Percentiles rank a stretch among this genome's conserved stretches.
Evolutionary conservation across 2,329 filamentous ascomycete genomes (phyloP).

Genomic region (Sporothrix variecibatus): DNA sequence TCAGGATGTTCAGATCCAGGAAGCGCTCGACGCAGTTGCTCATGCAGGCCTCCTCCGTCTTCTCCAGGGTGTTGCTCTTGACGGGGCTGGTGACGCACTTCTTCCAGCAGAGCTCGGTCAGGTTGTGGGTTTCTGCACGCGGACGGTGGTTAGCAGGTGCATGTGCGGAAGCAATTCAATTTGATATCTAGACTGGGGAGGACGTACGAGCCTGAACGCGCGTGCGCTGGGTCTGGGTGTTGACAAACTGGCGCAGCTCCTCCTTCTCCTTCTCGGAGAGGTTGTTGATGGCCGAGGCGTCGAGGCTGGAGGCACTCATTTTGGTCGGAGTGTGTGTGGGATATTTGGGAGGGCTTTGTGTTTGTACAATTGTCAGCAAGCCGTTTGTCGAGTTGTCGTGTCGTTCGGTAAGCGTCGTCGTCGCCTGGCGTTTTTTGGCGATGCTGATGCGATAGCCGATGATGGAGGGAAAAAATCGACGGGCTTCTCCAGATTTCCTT

Average conservation of each 20-base stretch:
- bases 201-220: slow-evolving; percentile 60
- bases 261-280: slow-evolving; percentile 81
- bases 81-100: slow-evolving; percentile 84
- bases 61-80: slow-evolving; percentile 71
- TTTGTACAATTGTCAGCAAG: neutral
- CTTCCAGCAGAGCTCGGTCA: slow-evolving; percentile 83
- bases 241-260: slow-evolving; percentile 83
- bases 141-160: neutral
- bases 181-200: neutral
- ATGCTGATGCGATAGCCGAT: neutral
- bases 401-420: neutral
- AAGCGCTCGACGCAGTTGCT: slow-evolving; percentile 93
- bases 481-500: slow-evolving; percentile 14
- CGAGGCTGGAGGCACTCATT: slow-evolving; percentile 37
- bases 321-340: neutral
- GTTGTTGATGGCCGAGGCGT: slow-evolving; percentile 66
- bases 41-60: slow-evolving; percentile 78
- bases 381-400: neutral
- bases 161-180: neutral
- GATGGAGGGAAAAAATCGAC: slow-evolving; percentile 26
- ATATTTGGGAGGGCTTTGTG: neutral
- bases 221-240: slow-evolving; percentile 84
- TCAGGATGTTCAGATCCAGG: slow-evolving; percentile 81
- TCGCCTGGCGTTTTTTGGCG: neutral
- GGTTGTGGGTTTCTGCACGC: slow-evolving; percentile 52